These are phyloP conservation scores for Moesziomyces sp. DNA, from an alignment of 1,284 basidiomycete species.

Conservation along the genomic window DNA sequence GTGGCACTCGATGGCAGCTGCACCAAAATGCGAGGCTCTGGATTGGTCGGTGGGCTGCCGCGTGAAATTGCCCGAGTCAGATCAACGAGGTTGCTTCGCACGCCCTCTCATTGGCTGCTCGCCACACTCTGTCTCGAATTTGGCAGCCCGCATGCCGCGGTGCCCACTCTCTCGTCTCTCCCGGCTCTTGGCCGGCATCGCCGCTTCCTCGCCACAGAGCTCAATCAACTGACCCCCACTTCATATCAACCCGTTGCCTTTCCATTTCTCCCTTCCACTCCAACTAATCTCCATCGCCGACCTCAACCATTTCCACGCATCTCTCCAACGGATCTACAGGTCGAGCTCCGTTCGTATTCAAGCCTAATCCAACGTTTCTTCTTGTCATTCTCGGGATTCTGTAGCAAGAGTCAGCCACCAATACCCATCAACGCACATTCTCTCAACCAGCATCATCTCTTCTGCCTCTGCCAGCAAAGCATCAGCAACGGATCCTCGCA, in stretches of 20 bases:
- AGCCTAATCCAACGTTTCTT: conserved; percentile 25
- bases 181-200: neutral
- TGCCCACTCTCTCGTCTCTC: conserved; percentile 1
- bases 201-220: neutral
- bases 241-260: conserved; percentile 1
- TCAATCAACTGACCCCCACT: conserved; percentile 18
- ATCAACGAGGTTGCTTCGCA: conserved; percentile 7
- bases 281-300: neutral
- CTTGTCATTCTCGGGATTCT: conserved; percentile 21
- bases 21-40: conserved; percentile 2
- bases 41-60: conserved; percentile 9
- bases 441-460: neutral
- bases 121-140: conserved; percentile 1
- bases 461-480: conserved; percentile 51
- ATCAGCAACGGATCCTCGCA: conserved; percentile 77
- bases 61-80: conserved; percentile 30
- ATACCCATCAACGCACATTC: conserved; percentile 25
- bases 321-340: conserved; percentile 18
- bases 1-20: too few relatives aligned
- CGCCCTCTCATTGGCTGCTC: conserved; percentile 16
- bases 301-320: conserved; percentile 2
- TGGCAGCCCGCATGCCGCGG: too few relatives aligned
- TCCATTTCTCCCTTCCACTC: neutral
- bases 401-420: conserved; percentile 38
- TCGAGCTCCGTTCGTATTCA: conserved; percentile 31